A percentile compares a stretch with the other conserved stretches of the same genome.
Evolutionary conservation across 805 yeast genomes (phyloP).

Genomic region (Teunomyces atbi): DNA sequence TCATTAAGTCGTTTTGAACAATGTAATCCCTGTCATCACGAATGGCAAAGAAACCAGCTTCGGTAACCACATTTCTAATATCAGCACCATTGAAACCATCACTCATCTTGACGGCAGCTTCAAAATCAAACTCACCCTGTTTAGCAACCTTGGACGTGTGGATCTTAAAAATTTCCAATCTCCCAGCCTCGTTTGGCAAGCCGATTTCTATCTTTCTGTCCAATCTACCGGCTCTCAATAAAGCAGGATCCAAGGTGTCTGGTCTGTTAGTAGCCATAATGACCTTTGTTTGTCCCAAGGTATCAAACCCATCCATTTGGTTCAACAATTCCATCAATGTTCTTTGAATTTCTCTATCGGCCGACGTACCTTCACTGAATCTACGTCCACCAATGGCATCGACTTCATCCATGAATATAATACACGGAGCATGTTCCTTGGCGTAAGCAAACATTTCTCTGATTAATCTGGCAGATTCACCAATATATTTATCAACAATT

Average conservation of each 20-base stretch:
- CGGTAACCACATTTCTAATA: conserved; percentile 94
- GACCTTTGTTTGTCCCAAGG: conserved; percentile 92
- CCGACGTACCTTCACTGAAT: conserved; percentile 96
- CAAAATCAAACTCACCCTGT: conserved; percentile 95
- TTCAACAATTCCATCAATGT: conserved; percentile 94
- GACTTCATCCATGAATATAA: conserved; percentile 96
- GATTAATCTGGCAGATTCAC: conserved; percentile 94
- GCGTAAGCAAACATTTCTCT: conserved; percentile 99
- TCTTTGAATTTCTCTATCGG: conserved; percentile 98
- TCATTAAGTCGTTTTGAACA: conserved; percentile 89
- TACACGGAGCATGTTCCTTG: conserved; percentile 96
- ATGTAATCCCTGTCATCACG: conserved; percentile 97
- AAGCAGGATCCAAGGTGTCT: conserved; percentile 95
- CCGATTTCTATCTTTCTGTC: conserved; percentile 96
- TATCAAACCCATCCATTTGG: conserved; percentile 98
- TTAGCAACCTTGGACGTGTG: conserved; percentile 83
- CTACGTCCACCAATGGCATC: conserved; percentile 99
- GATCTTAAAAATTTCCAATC: conserved; percentile 90
- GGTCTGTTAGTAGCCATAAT: conserved; percentile 99
- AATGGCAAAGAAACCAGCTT: conserved; percentile 97
- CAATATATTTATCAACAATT: conserved; percentile 95
- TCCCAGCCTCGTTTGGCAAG: conserved; percentile 92
- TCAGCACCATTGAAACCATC: conserved; percentile 99
- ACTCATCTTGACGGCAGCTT: conserved; percentile 96
- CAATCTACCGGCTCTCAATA: conserved; percentile 94